phyloP scores from a whole-genome alignment of 2,329 filamentous ascomycete species.

The Curvularia lunata region DNA sequence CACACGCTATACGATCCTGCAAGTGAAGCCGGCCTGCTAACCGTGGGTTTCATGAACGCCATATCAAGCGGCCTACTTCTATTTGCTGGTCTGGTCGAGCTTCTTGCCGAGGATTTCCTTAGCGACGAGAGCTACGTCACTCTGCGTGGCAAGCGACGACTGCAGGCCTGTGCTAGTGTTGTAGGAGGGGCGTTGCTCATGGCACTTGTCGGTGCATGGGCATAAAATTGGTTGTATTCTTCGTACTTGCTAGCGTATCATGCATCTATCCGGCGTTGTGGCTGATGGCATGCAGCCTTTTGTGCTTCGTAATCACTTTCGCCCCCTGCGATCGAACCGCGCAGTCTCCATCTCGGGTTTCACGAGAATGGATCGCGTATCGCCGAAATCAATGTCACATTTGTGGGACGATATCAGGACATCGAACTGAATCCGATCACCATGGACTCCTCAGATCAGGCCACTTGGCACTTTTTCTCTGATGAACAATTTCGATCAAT shows the following conservation, averaged over 20 bases:
- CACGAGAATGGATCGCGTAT: not conserved
- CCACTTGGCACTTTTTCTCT: not conserved
- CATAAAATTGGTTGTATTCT: conserved; percentile 45
- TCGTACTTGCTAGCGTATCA: conserved; percentile 3
- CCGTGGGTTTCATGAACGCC: conserved; percentile 59
- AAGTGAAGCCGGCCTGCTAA: conserved; percentile 56
- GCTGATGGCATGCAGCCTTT: conserved; percentile 12
- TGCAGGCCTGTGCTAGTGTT: conserved; percentile 68
- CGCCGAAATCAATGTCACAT: not conserved
- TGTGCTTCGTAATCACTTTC: conserved; percentile 20
- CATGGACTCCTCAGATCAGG: not conserved
- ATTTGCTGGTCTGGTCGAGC: conserved; percentile 58
- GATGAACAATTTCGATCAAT: not conserved
- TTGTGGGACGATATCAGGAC: not conserved
- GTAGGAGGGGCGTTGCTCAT: conserved; percentile 66
- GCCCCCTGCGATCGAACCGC: not conserved
- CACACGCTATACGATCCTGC: conserved; percentile 59
- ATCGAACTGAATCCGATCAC: not conserved
- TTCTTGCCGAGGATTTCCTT: conserved; percentile 61
- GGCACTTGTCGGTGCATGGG: conserved; percentile 72
- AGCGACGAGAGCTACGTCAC: conserved; percentile 68
- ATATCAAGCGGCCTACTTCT: conserved; percentile 56
- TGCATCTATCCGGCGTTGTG: conserved; percentile 15
- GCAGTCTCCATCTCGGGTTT: too few species aligned
- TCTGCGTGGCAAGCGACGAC: conserved; percentile 62